Conservation (phyloP, 2,329 filamentous ascomycete genomes). For the Fusarium tupiense region DNA sequence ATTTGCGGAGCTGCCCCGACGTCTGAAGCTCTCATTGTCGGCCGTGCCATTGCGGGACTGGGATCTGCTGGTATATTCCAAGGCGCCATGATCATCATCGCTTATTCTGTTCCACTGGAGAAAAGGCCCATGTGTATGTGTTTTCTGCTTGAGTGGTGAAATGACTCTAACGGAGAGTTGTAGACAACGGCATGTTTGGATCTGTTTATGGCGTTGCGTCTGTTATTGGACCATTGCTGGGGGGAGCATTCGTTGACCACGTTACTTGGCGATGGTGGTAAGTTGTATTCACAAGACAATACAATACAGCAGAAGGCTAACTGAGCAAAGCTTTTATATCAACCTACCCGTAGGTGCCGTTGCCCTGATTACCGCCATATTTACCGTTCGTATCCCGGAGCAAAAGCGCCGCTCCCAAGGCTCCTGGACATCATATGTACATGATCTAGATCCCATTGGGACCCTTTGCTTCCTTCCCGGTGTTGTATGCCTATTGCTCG, state of each 20-base stretch:
- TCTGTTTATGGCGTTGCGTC: neutral
- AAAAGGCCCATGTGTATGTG: neutral
- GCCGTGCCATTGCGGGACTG: neutral
- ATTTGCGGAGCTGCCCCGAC: neutral
- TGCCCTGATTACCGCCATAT: neutral
- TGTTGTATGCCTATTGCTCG: neutral
- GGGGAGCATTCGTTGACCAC: neutral
- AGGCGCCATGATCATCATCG: neutral
- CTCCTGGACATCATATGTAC: neutral
- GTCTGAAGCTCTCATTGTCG: neutral
- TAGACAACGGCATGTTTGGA: neutral
- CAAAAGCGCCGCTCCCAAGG: neutral
- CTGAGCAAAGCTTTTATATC: neutral
- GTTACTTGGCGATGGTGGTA: neutral
- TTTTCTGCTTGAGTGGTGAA: neutral
- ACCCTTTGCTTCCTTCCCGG: neutral
- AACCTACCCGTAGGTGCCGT: neutral
- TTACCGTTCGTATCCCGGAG: neutral
- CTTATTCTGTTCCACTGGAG: neutral
- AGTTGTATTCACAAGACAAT: neutral
- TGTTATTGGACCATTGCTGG: neutral
- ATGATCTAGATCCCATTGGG: neutral
- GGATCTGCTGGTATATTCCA: neutral
- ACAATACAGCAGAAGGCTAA: neutral
- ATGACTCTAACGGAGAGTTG: neutral